Evolutionary conservation across 2,329 filamentous ascomycete genomes (phyloP).

Genomic region (Bimuria novae-zelandiae): DNA sequence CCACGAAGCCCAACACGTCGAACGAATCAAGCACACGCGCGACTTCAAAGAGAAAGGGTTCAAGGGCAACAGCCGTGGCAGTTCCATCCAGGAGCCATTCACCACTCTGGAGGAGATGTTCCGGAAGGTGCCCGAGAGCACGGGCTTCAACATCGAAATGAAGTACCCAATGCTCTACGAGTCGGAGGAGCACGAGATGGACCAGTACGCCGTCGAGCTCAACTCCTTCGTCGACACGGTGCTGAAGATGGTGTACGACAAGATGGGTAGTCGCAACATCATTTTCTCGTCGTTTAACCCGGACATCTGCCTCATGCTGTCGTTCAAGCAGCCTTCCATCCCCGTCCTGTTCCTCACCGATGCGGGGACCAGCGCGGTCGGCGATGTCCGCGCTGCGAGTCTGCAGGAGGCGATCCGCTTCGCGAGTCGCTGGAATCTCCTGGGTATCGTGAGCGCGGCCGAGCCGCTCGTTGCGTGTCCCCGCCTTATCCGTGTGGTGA

Average conservation of each 20-base stretch:
- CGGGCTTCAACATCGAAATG: conserved; percentile 98
- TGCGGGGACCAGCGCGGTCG: conserved; percentile 77
- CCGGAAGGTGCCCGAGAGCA: conserved; percentile 75
- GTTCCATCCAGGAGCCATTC: conserved; percentile 94
- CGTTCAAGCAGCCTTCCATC: conserved; percentile 96
- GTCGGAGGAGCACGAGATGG: conserved; percentile 94
- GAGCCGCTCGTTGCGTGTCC: conserved; percentile 89
- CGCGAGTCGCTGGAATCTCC: conserved; percentile 89
- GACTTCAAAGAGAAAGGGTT: conserved; percentile 95
- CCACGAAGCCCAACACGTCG: conserved; percentile 62
- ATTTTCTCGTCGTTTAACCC: conserved; percentile 98
- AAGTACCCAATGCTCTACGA: conserved; percentile 99
- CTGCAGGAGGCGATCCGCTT: conserved; percentile 96
- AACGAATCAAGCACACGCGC: conserved; percentile 95
- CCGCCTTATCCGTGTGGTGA: conserved; percentile 86
- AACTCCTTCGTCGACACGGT: conserved; percentile 97
- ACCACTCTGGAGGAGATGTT: conserved; percentile 95
- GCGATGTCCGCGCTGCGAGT: conserved; percentile 87
- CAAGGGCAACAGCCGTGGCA: conserved; percentile 92
- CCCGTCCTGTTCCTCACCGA: conserved; percentile 95
- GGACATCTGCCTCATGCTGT: conserved; percentile 90
- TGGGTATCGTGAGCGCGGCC: conserved; percentile 88
- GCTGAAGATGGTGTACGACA: conserved; percentile 84
- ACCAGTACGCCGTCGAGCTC: conserved; percentile 91
- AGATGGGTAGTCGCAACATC: conserved; percentile 81